These are phyloP conservation scores for Hymenoscyphus repandus DNA, from an alignment of 2,329 filamentous ascomycete genomes.

Conservation along the genomic window DNA sequence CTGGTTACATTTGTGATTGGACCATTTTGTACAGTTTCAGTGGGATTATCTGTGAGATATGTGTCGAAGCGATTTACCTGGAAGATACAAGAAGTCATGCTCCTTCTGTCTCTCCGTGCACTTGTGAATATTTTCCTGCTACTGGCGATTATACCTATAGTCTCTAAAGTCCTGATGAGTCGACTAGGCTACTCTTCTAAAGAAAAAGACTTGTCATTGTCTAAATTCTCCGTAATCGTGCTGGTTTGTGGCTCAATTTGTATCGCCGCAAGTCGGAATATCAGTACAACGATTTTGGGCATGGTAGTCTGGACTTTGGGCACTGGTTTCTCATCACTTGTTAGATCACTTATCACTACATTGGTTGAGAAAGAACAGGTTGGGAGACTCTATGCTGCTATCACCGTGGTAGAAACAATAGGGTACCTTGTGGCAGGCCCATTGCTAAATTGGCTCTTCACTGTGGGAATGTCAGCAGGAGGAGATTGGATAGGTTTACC, in stretches of 20 bases:
- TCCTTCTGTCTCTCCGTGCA: conserved; percentile 26
- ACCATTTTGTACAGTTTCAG: conserved; percentile 13
- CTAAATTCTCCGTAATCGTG: conserved; percentile 19
- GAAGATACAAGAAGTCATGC: conserved; percentile 19
- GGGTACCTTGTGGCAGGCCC: conserved; percentile 23
- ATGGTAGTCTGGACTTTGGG: conserved; percentile 25
- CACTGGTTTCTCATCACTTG: conserved; percentile 20
- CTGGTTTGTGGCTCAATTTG: conserved; percentile 17
- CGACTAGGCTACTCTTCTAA: conserved; percentile 13
- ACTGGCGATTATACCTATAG: conserved; percentile 19
- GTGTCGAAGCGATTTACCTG: conserved; percentile 26
- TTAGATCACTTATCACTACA: conserved; percentile 22
- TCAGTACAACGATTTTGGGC: conserved; percentile 20
- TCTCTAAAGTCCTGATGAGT: conserved; percentile 20
- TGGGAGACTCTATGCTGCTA: conserved; percentile 23
- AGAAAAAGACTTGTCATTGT: conserved; percentile 25
- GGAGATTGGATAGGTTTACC: conserved; percentile 26
- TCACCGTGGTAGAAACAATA: conserved; percentile 24
- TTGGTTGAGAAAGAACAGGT: conserved; percentile 25
- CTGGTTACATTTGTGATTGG: conserved; percentile 24
- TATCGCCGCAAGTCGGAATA: conserved; percentile 20
- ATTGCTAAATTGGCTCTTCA: conserved; percentile 20
- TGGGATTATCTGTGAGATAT: conserved; percentile 24
- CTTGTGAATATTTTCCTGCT: conserved; percentile 24
- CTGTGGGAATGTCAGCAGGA: conserved; percentile 22